Evolutionary conservation across 495 filamentous ascomycete genomes (phyloP).

Genomic region (Hypomontagnella submonticulosa): DNA sequence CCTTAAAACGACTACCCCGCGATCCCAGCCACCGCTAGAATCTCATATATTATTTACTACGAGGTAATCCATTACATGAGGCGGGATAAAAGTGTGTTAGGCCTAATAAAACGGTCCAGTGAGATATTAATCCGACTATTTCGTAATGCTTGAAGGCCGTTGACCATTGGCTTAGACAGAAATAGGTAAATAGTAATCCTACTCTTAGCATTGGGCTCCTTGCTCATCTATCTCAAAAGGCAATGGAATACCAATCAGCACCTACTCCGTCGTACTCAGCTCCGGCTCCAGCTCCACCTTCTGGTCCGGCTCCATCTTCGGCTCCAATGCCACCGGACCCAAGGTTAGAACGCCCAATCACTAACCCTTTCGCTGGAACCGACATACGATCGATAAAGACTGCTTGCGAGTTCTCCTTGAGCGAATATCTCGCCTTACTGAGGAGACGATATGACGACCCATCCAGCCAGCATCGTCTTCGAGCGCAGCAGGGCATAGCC

Average conservation of each 20-base stretch:
- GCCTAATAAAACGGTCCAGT: neutral
- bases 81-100: neutral
- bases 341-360: constrained; percentile 27
- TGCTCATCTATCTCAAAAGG: neutral
- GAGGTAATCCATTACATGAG: neutral
- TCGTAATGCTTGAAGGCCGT: neutral
- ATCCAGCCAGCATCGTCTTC: constrained; percentile 45
- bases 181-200: neutral
- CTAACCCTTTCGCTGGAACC: constrained; percentile 28
- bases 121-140: neutral
- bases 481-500: constrained; percentile 49
- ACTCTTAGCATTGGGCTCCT: neutral
- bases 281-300: constrained; percentile 27
- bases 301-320: constrained; percentile 17
- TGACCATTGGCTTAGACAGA: neutral
- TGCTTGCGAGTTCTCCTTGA: constrained; percentile 47
- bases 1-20: constrained; percentile 32
- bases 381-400: constrained; percentile 37
- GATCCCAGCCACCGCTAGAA: constrained; percentile 32
- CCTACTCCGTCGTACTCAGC: constrained; percentile 35
- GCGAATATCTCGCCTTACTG: constrained; percentile 52
- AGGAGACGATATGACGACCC: constrained; percentile 33
- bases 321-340: constrained; percentile 23
- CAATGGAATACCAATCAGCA: constrained; percentile 37
- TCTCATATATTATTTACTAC: neutral